Percentiles rank a stretch among this genome's conserved stretches.
phyloP scores from a whole-genome alignment of 768 basidiomycete genomes.

The Boletus rubroflammeus region DNA sequence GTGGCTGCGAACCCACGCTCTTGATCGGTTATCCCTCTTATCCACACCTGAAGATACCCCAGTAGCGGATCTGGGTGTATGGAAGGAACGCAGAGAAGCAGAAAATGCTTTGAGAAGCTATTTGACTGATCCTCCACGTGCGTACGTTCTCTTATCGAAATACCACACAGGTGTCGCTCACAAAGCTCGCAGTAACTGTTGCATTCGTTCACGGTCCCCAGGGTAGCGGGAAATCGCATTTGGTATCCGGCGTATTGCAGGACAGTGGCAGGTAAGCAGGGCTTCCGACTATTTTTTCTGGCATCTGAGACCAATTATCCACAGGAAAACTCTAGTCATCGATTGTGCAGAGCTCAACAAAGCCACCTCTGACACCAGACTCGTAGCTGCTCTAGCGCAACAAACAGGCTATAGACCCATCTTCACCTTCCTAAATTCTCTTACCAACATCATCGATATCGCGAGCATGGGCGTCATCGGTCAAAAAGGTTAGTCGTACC shows the following conservation, averaged over 20 bases:
- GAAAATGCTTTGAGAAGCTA: constrained; percentile 64
- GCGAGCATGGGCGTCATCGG: constrained; percentile 93
- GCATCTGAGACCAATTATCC: background rate
- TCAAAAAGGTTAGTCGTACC: constrained; percentile 64
- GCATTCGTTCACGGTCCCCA: constrained; percentile 81
- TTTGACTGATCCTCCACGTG: constrained; percentile 74
- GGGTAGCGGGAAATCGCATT: constrained; percentile 71
- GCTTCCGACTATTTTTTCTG: background rate
- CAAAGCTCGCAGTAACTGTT: constrained; percentile 50
- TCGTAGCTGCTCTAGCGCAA: constrained; percentile 64
- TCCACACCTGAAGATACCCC: constrained; percentile 17
- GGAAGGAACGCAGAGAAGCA: constrained; percentile 85
- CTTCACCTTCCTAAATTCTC: constrained; percentile 78
- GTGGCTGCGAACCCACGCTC: constrained; percentile 65
- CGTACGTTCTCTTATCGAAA: constrained; percentile 18
- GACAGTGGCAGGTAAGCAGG: constrained; percentile 48
- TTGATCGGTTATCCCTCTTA: constrained; percentile 45
- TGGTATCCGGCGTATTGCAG: constrained; percentile 53
- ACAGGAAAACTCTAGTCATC: constrained; percentile 70
- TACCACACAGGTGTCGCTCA: constrained; percentile 2
- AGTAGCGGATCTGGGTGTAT: constrained; percentile 44
- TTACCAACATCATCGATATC: constrained; percentile 85
- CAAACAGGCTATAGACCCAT: constrained; percentile 91
- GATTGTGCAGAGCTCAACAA: constrained; percentile 78
- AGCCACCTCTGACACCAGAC: constrained; percentile 60